A percentile compares a stretch with the other conserved stretches of the same genome.
Evolutionary conservation across 805 yeast species (phyloP).

Genomic region (Kluyveromyces nonfermentans): DNA sequence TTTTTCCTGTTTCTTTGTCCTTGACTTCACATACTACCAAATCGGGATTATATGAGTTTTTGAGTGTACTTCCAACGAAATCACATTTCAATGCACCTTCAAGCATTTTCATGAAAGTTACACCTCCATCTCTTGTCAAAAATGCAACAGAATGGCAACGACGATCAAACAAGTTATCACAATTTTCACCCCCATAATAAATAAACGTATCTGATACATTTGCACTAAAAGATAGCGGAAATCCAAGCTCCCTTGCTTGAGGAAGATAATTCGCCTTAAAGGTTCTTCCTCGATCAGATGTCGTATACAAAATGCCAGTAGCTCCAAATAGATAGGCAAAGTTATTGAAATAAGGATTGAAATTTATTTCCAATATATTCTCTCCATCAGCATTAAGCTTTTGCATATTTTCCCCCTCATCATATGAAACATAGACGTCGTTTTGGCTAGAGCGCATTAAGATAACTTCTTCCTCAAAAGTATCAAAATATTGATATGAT

Average conservation of each 20-base stretch:
- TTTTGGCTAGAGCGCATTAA: constrained; percentile 47
- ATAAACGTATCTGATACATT: constrained; percentile 48
- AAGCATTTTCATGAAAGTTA: constrained; percentile 44
- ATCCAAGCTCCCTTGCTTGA: constrained; percentile 32
- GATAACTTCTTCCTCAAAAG: constrained; percentile 51
- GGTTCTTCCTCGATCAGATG: constrained; percentile 58
- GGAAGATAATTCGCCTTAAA: constrained; percentile 46
- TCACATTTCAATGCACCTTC: constrained; percentile 53
- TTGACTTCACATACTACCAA: constrained; percentile 57
- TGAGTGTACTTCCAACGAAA: constrained; percentile 50
- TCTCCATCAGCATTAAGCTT: constrained; percentile 31
- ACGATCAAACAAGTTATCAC: constrained; percentile 37
- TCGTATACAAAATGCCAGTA: constrained; percentile 41
- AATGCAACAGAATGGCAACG: constrained; percentile 53
- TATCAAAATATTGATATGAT: constrained; percentile 41
- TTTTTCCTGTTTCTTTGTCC: constrained; percentile 25
- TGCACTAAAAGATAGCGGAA: constrained; percentile 55
- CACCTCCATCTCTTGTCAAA: constrained; percentile 61
- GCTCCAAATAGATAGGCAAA: constrained; percentile 36
- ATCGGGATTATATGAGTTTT: constrained; percentile 36
- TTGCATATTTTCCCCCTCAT: constrained; percentile 51
- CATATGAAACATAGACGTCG: constrained; percentile 54
- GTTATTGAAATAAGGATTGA: constrained; percentile 40
- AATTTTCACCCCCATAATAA: constrained; percentile 55
- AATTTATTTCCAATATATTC: constrained; percentile 43